phyloP scores from a whole-genome alignment of 1,139 yeast genomes.

The Pichia terricola region DNA sequence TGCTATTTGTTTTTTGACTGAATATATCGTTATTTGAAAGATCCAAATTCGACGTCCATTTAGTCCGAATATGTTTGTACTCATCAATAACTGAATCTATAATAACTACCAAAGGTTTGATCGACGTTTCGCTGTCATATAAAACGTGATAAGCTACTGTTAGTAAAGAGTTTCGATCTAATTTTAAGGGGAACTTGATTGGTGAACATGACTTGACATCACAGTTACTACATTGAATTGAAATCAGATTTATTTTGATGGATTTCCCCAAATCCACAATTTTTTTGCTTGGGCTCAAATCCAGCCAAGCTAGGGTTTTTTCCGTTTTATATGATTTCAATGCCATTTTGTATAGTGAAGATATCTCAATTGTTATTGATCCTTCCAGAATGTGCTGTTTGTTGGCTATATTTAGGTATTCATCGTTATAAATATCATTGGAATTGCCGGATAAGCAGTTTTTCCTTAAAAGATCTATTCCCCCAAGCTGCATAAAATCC shows the following conservation, averaged over 20 bases:
- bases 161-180: constrained; percentile 26
- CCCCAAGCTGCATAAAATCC: constrained; percentile 9
- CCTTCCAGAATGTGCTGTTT: too few relatives aligned
- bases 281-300: constrained; percentile 44
- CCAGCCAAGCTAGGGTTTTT: constrained; percentile 52
- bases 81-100: constrained; percentile 23
- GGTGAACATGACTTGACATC: constrained; percentile 28
- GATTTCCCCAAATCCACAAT: constrained; percentile 23
- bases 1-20: not conserved
- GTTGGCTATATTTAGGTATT: too few relatives aligned
- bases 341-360: constrained; percentile 44
- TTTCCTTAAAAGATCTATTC: constrained; percentile 4
- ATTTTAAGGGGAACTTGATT: constrained; percentile 23
- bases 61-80: constrained; percentile 34
- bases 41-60: constrained; percentile 55
- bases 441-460: not conserved
- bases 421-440: too few relatives aligned
- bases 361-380: constrained; percentile 39
- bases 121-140: constrained; percentile 25
- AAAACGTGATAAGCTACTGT: constrained; percentile 38
- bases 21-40: constrained; percentile 23
- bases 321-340: constrained; percentile 27
- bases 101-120: constrained; percentile 30
- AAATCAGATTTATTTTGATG: constrained; percentile 27
- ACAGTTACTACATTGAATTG: constrained; percentile 35